Base-by-base conservation (phyloP, 176 grass and related monocot genomes). In the Carex littledalei region DNA sequence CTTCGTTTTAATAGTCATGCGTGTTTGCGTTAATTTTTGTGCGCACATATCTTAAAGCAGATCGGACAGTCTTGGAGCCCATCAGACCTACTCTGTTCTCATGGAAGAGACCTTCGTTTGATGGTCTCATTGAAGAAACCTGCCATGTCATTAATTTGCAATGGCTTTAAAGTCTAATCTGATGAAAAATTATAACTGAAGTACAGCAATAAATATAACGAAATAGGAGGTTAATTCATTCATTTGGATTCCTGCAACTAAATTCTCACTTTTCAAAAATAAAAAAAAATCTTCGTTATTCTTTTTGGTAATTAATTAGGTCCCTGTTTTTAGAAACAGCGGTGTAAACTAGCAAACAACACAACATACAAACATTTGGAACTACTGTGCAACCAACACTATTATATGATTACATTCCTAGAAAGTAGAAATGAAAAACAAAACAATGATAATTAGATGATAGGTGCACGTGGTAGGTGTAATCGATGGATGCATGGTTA, bases 381-480 rank as follows among this genome's bases (percentile, higher is more conserved):
- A 78, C 50, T 55, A 13, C 73, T 56, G 7, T 34, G 24, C 52
- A 56, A 1, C 74, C 52, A 56, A 1, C 74, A 55, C 6, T 57
- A 56, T 34, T 78, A 16, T 75, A 53, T 26, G 45, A 75, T 76
- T 34, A 16, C 1, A 50, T 52, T 3, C 43, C n/a, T 21, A 13
- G 29, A 29, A 64, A 73, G 3, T 21, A 20, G 29, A 29, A 64
- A 73, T 1, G 22, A 57, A 20, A 74, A 85, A 53, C 37, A 41
- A 76, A 45, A 74, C 39, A 45, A 11, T 84, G 22, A 53, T 84
- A 20, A 55, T 55, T 61, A 18, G 43, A 43, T 61, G 67, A 67
- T 62, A 47, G 83, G 83, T 61, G 49, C 83, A 85, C 50, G 64
- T 85, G 83, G 83, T 85, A 76, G 83, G 83, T 85, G 83, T 43